These are phyloP conservation scores for Cylindrotheca fusiformis DNA, from an alignment of 108 stramenopile species.

Conservation along the genomic window DNA sequence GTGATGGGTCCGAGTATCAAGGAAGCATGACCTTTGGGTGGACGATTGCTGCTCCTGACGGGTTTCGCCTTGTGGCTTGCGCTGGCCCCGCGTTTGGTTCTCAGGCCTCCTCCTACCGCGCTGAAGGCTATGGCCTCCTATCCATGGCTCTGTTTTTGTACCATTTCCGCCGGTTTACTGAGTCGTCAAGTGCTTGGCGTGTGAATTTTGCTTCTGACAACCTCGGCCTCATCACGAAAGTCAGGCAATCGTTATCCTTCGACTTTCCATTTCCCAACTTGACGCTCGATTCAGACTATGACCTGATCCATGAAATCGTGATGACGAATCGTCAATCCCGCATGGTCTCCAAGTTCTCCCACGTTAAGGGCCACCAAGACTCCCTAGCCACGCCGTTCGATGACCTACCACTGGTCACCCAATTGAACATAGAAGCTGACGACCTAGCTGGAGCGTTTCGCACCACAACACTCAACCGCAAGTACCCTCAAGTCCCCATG, in stretches of 20 bases:
- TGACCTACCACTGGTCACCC: no score
- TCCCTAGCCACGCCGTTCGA: no score
- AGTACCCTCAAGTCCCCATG: no score
- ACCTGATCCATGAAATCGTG: slow-evolving; percentile 1
- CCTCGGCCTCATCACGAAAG: not conserved
- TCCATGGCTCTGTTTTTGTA: not conserved
- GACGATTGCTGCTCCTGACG: not conserved
- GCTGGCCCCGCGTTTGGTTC: not conserved
- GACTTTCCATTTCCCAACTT: not conserved
- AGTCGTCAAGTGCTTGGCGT: not conserved
- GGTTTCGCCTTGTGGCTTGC: not conserved
- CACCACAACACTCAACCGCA: no score
- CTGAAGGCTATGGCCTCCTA: not conserved
- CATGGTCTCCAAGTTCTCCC: no score
- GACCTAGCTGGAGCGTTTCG: no score
- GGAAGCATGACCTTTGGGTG: not conserved
- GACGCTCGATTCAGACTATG: not conserved
- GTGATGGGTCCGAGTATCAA: not conserved
- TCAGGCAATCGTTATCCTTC: not conserved
- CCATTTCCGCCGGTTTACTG: not conserved
- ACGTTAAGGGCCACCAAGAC: no score
- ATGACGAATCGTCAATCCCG: no score
- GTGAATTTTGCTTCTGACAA: not conserved
- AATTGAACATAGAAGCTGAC: no score
- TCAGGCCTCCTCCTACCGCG: no score